Evolutionary conservation across 371 early-diverging fungal genomes (phyloP), one percentile per base, ranked within the genome.

Genomic region (Mucor lusitanicus): DNA sequence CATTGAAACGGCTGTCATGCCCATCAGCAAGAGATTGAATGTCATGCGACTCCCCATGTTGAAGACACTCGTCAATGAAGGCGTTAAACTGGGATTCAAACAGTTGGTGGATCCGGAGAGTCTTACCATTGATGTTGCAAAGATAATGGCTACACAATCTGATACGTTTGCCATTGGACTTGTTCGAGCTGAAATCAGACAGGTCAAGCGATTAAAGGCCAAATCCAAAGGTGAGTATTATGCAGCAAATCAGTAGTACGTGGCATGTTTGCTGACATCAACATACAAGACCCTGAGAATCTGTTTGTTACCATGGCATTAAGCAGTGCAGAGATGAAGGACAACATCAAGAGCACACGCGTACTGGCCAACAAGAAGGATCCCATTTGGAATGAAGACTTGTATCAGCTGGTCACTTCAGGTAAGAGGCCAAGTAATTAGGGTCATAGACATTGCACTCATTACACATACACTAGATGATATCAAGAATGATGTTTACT

Each of bases 1-100:
- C 1, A 75, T 78, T n/a, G 70, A 72, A 21, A 78, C 78, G 6
- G 69, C 71, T 40, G 78, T 78, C 1, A 78, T 78, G 78, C 78
- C 78, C 15, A 21, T 78, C 17, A 65, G 73, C 3, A 70, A 75
- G 46, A 65, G 72, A 37, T 59, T 78, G 62, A 78, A 78, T 50
- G 63, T 78, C 13, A 78, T 78, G 78, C 58, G 67, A 70, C 48
- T 78, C 2, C 78, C 78, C 3, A 67, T 75, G 73, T 59, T 78
- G 12, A 70, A 78, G 32, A 54, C 67, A 0, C 32, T 75, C 21
- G 69, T 78, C 1, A 69, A 78, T 35, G 73, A 78, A 69, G 75
- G 69, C 48, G 69, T 78, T 30, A 75, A 70, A 33, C 35, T 75
- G 21, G 78, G 76, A 0, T 75, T 78, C 55, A 59, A 65, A 0